Evolutionary conservation across 371 early-diverging fungal genomes (phyloP).

Genomic region (Blakeslea trispora): DNA sequence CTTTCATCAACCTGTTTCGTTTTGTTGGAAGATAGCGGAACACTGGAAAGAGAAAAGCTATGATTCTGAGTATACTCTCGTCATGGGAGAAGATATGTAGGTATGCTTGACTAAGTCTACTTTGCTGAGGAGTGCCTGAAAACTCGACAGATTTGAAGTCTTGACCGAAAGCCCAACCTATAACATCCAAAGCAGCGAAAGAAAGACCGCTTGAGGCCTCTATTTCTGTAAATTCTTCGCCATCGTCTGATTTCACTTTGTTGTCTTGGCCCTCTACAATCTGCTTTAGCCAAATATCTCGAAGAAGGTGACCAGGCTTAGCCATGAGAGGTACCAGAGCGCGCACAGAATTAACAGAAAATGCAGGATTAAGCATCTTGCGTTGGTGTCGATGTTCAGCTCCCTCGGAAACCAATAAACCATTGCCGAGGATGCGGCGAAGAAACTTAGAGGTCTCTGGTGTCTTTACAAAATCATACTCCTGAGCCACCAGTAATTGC

Average conservation of each 20-base stretch:
- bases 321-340: slow-evolving; percentile 49
- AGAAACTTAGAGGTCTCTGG: slow-evolving; percentile 28
- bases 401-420: slow-evolving; percentile 63
- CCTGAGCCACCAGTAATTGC: slow-evolving; percentile 49
- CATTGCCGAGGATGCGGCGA: slow-evolving; percentile 50
- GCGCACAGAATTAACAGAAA: slow-evolving; percentile 53
- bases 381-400: slow-evolving; percentile 64
- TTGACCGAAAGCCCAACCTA: slow-evolving; percentile 55
- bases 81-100: slow-evolving; percentile 40
- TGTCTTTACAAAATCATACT: slow-evolving; percentile 57
- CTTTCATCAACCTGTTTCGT: slow-evolving; percentile 25
- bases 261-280: slow-evolving; percentile 5
- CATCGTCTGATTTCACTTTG: background rate
- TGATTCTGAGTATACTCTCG: slow-evolving; percentile 25
- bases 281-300: slow-evolving; percentile 36
- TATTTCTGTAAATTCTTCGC: slow-evolving; percentile 24
- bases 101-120: slow-evolving; percentile 52
- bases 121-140: slow-evolving; percentile 24
- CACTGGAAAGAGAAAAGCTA: slow-evolving; percentile 41
- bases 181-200: slow-evolving; percentile 46
- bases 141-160: slow-evolving; percentile 34
- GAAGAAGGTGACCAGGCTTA: slow-evolving; percentile 32
- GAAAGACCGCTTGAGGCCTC: slow-evolving; percentile 41
- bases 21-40: slow-evolving; percentile 38
- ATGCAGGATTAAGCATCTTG: slow-evolving; percentile 70